Percentiles rank a stretch among this genome's conserved stretches.
Evolutionary conservation across 164 flowering plant species (phyloP).

Genomic region (Annona cherimola): DNA sequence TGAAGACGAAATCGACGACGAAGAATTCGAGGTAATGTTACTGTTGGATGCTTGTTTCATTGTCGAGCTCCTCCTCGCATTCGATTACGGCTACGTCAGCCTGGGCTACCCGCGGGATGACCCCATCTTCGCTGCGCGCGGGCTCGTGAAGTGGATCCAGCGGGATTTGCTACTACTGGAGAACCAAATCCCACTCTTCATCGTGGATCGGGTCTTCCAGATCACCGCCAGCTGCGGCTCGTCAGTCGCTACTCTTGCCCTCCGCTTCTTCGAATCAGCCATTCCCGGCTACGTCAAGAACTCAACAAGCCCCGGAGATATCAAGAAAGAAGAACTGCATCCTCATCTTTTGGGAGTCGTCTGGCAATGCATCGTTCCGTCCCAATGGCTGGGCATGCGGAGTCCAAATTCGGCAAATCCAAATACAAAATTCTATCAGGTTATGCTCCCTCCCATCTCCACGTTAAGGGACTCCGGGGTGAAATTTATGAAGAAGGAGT

Average conservation of each 20-base stretch:
- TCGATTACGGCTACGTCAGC: too few relatives aligned
- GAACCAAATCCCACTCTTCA: constrained; percentile 59
- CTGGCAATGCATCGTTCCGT: background rate
- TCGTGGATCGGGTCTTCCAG: constrained; percentile 38
- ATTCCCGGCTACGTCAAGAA: background rate
- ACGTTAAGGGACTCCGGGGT: background rate
- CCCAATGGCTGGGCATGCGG: background rate
- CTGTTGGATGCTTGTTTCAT: constrained; percentile 62
- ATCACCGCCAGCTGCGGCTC: background rate
- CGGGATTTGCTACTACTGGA: constrained; percentile 70
- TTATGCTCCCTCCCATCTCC: background rate
- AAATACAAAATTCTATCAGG: background rate
- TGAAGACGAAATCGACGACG: constrained; percentile 31
- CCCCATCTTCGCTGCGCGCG: constrained; percentile 56
- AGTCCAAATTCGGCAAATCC: too few relatives aligned
- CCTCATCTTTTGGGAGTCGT: background rate
- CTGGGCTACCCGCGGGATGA: constrained; percentile 44
- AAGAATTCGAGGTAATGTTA: constrained; percentile 65
- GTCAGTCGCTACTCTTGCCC: background rate
- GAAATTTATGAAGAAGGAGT: background rate
- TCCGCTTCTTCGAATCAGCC: background rate
- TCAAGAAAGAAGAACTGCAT: background rate
- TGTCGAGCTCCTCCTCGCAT: constrained; percentile 48
- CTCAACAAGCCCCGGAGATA: background rate
- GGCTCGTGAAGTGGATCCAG: constrained; percentile 52